Base-by-base conservation (phyloP, 2,329 filamentous ascomycete species). In the Lecanicillium sp. region DNA sequence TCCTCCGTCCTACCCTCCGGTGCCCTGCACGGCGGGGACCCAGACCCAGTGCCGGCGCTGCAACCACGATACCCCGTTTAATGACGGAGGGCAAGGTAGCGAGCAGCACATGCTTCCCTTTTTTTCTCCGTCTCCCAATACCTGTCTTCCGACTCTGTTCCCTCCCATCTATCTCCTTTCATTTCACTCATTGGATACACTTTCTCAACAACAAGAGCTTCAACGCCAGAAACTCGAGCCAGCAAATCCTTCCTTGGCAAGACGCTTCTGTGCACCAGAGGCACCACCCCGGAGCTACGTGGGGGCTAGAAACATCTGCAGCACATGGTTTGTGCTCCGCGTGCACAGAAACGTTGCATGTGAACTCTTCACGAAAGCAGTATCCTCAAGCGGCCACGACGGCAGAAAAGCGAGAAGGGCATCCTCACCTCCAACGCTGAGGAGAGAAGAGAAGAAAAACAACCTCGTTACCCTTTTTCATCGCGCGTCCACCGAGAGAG, bases 101-200 rank as follows among this genome's bases (percentile, higher is more conserved):
- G n/a, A n/a, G n/a, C n/a, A n/a, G n/a, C n/a, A n/a, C n/a, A 9
- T 29, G 34, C 31, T 22, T 19, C n/a, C 18, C 16, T 30, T 41
- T 40, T 43, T 49, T 45, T 48, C 49, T 47, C 36, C 50, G 47
- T 45, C 44, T 29, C 36, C 22, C 42, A 43, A 37, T 37, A 43
- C 15, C 42, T 18, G n/a, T 29, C 29, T 38, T 34, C 35, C 30
- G 40, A 31, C 13, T 41, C 18, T 8, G 8, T 35, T 40, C 27
- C 22, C 38, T 39, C 36, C n/a, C 8, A 8, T 35, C 35, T 29
- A 20, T 19, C 18, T 19, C 14, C 12, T 22, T 25, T 29, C 18
- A 27, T 33, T 29, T 14, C n/a, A 8, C 32, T 30, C 31, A 18
- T 31, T 25, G 22, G 16, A 29, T 20, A 15, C 19, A 29, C 27